Conservation (phyloP, 805 yeast genomes). For the Candida nitratophila region DNA sequence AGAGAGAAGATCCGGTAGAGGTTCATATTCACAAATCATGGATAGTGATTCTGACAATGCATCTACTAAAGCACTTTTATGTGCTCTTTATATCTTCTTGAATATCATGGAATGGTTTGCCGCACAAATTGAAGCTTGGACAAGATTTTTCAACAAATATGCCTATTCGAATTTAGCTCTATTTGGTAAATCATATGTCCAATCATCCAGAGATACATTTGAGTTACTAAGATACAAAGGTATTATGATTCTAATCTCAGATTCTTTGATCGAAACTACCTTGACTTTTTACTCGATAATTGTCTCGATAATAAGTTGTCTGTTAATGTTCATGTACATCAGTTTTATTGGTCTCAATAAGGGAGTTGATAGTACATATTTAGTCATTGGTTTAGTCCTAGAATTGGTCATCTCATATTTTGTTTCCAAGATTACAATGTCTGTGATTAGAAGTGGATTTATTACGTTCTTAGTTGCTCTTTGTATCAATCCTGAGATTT, state of each 20-base stretch:
- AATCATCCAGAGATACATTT: slow-evolving; percentile 79
- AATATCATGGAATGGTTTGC: slow-evolving; percentile 65
- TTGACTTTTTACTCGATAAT: slow-evolving; percentile 69
- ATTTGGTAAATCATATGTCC: slow-evolving; percentile 72
- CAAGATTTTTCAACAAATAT: slow-evolving; percentile 81
- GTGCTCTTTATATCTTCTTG: slow-evolving; percentile 35
- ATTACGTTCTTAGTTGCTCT: slow-evolving; percentile 80
- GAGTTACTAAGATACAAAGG: slow-evolving; percentile 73
- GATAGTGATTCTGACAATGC: slow-evolving; percentile 43
- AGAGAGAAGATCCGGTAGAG: slow-evolving; percentile 7
- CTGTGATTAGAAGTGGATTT: slow-evolving; percentile 73
- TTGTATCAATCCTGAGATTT: slow-evolving; percentile 79
- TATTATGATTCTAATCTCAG: slow-evolving; percentile 76
- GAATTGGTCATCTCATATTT: slow-evolving; percentile 65
- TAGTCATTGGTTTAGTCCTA: slow-evolving; percentile 24
- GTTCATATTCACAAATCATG: slow-evolving; percentile 6
- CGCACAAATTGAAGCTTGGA: slow-evolving; percentile 30
- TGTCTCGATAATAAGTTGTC: slow-evolving; percentile 36
- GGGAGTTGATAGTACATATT: slow-evolving; percentile 39
- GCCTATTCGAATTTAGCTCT: slow-evolving; percentile 84
- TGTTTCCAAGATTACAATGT: slow-evolving; percentile 63
- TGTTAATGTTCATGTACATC: slow-evolving; percentile 28
- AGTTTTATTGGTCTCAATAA: slow-evolving; percentile 47
- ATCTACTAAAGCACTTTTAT: slow-evolving; percentile 44
- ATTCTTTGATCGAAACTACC: slow-evolving; percentile 74